phyloP scores from a whole-genome alignment of 345 rosid species.

The Populus tremula region DNA sequence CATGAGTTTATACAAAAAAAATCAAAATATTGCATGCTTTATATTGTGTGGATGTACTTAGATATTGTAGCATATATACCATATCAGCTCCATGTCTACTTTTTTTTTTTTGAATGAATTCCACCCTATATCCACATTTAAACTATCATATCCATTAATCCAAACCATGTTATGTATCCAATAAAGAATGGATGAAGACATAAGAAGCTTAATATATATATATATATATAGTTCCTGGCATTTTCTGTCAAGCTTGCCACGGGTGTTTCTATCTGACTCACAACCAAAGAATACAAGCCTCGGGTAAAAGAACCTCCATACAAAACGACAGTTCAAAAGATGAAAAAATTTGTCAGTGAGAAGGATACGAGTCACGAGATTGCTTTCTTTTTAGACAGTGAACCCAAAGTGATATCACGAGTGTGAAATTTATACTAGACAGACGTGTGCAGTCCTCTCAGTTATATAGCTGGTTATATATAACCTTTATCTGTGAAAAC shows the following conservation, averaged over 20 bases:
- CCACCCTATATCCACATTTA: background rate
- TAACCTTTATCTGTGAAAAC: background rate
- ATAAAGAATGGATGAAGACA: background rate
- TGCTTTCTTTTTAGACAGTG: background rate
- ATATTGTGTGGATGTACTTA: too few species aligned
- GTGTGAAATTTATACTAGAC: background rate
- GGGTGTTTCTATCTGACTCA: too few species aligned
- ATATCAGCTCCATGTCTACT: too few species aligned
- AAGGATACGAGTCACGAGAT: conserved; percentile 11
- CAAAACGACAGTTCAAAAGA: background rate
- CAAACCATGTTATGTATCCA: background rate
- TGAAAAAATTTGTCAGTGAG: background rate
- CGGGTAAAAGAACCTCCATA: background rate
- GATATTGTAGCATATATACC: too few species aligned
- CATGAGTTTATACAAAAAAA: too few species aligned
- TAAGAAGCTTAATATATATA: background rate
- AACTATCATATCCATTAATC: background rate
- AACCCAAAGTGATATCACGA: conserved; percentile 8
- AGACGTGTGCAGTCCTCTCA: background rate
- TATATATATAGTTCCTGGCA: too few species aligned
- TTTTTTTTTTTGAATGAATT: too few species aligned
- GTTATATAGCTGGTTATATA: too few species aligned
- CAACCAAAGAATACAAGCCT: background rate
- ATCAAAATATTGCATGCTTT: too few species aligned
- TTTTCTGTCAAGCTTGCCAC: too few species aligned